These are phyloP conservation scores for Stephania cephalantha DNA, from an alignment of 164 flowering plant genomes.

Conservation along the genomic window DNA sequence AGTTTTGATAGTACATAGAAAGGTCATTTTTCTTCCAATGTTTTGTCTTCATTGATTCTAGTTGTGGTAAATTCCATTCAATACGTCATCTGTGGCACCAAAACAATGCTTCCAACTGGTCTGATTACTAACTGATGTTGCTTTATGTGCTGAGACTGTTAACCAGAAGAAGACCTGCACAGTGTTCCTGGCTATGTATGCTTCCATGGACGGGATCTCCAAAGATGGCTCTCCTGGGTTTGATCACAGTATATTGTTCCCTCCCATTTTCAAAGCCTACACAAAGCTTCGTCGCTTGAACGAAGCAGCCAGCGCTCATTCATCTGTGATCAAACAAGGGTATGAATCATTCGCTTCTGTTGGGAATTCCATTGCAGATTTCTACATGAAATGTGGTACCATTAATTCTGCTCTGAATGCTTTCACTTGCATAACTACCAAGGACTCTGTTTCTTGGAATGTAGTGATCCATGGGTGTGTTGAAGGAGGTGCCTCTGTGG, in stretches of 20 bases:
- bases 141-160: too few species aligned
- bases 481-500: slow-evolving; percentile 26
- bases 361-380: slow-evolving; percentile 54
- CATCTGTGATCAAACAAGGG: slow-evolving; percentile 47
- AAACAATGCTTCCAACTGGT: too few species aligned
- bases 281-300: slow-evolving; percentile 24
- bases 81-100: too few species aligned
- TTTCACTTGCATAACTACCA: slow-evolving; percentile 33
- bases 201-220: slow-evolving; percentile 24
- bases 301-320: slow-evolving; percentile 52
- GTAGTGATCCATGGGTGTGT: slow-evolving; percentile 49
- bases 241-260: slow-evolving; percentile 36
- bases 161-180: not conserved
- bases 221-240: slow-evolving; percentile 3
- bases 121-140: too few species aligned
- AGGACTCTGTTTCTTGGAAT: slow-evolving; percentile 80
- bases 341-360: slow-evolving; percentile 45
- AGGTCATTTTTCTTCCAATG: too few species aligned
- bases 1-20: too few species aligned
- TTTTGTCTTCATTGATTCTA: too few species aligned
- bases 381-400: slow-evolving; percentile 48
- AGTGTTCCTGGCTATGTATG: not conserved
- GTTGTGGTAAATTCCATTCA: too few species aligned
- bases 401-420: slow-evolving; percentile 32
- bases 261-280: slow-evolving; percentile 53